These are phyloP conservation scores for Phyllosticta capitalensis DNA, from an alignment of 2,329 filamentous ascomycete species.

Conservation along the genomic window DNA sequence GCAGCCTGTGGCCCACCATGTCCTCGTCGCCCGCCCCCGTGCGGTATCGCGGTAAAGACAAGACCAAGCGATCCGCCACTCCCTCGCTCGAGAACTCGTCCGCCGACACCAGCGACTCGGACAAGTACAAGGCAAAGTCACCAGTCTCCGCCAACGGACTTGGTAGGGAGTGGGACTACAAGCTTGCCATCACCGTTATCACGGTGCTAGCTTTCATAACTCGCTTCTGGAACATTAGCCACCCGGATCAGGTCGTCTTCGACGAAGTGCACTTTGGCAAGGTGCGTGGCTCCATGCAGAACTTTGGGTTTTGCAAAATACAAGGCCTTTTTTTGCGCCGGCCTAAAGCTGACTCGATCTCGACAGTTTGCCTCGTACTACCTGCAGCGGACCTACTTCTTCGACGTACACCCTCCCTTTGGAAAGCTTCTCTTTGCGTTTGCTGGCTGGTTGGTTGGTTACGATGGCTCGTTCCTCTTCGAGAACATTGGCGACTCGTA, in stretches of 20 bases:
- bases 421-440: constrained; percentile 96
- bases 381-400: constrained; percentile 96
- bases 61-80: constrained; percentile 29
- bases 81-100: constrained; percentile 21
- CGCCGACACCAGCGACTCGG: neutral
- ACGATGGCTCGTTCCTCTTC: constrained; percentile 94
- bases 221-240: constrained; percentile 90
- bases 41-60: constrained; percentile 29
- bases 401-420: constrained; percentile 97
- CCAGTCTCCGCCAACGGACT: constrained; percentile 23
- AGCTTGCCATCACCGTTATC: constrained; percentile 65
- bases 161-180: constrained; percentile 71
- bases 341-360: constrained; percentile 6
- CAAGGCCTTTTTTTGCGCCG: neutral
- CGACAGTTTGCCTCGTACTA: constrained; percentile 56
- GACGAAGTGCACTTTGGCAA: constrained; percentile 99
- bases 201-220: constrained; percentile 81
- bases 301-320: neutral
- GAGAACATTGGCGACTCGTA: constrained; percentile 99
- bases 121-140: constrained; percentile 24
- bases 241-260: constrained; percentile 95
- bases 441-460: constrained; percentile 95
- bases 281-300: constrained; percentile 45
- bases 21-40: constrained; percentile 14
- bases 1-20: constrained; percentile 13